Base-by-base conservation (phyloP, 345 rosid species). In the Eucalyptus pauciflora region DNA sequence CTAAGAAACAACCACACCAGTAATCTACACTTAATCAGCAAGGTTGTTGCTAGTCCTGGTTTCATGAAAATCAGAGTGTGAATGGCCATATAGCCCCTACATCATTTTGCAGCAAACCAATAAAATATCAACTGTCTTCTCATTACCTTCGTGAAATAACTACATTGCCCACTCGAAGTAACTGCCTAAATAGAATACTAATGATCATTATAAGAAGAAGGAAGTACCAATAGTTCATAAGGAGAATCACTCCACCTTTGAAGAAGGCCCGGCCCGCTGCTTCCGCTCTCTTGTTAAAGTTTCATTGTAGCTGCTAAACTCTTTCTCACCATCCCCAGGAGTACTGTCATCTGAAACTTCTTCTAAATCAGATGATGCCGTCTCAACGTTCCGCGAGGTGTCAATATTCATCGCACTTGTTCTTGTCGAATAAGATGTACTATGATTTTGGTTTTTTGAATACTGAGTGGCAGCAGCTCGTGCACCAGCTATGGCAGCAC, bases 401-500 rank as follows among this genome's bases (percentile, higher is more conserved):
- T 85, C 91, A 13, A 81, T 86, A 89, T 79, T 90, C 41, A 50
- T 88, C 80, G 13, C 64, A 87, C 79, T 80, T 87, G 89, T 89
- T 62, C 91, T 91, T n/a, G 87, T 86, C 67, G 89, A 67, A 81
- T 85, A 79, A 86, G 88, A 60, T 50, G 41, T 60, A 79, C n/a
- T 69, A 18, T 87, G 50, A 89, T 58, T 88, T 48, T 93, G 92
- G 86, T 88, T 93, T 88, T 92, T 98, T 50, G 94, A 93, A 90
- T 94, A 97, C 89, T 97, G 99, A 50, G 95, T 92, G 48, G 98
- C 97, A 14, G 98, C 99, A 87, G 95, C 96, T 91, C 90, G 94
- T 58, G 99, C 99, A 88, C 98, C 97, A 29, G 96, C 98, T 45
- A 96, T 97, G 76, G 98, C 99, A 86, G 94, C 94, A 89, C 86